phyloP scores from a whole-genome alignment of 331 rosid species.

The Quercus lobata region DNA sequence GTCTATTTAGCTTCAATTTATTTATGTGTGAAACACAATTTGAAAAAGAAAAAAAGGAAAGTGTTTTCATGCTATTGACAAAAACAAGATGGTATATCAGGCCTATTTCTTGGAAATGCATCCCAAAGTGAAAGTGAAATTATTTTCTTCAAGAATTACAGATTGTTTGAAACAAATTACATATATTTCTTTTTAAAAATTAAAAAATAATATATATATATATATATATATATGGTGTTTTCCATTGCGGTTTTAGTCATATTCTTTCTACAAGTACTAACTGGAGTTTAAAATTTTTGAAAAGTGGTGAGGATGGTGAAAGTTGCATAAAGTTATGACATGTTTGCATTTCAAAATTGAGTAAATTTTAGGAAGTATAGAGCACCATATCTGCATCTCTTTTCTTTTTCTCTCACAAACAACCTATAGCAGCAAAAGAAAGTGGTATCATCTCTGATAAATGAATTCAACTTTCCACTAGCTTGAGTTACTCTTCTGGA shows the following conservation, averaged over 20 bases:
- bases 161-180: background rate
- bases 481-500: background rate
- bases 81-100: background rate
- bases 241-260: background rate
- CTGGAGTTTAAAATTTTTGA: background rate
- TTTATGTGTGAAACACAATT: background rate
- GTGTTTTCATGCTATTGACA: background rate
- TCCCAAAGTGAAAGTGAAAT: background rate
- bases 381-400: background rate
- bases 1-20: background rate
- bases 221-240: background rate
- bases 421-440: background rate
- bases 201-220: too few relatives aligned
- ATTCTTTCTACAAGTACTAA: background rate
- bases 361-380: background rate
- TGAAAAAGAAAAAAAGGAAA: too few relatives aligned
- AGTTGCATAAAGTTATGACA: background rate
- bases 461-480: background rate
- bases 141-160: too few relatives aligned
- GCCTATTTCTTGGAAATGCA: background rate
- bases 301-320: background rate
- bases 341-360: background rate
- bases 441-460: background rate
- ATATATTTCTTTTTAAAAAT: background rate
- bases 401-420: background rate